Base-by-base conservation (phyloP, 2,329 filamentous ascomycete genomes). In the Ceratocystis colombiana region DNA sequence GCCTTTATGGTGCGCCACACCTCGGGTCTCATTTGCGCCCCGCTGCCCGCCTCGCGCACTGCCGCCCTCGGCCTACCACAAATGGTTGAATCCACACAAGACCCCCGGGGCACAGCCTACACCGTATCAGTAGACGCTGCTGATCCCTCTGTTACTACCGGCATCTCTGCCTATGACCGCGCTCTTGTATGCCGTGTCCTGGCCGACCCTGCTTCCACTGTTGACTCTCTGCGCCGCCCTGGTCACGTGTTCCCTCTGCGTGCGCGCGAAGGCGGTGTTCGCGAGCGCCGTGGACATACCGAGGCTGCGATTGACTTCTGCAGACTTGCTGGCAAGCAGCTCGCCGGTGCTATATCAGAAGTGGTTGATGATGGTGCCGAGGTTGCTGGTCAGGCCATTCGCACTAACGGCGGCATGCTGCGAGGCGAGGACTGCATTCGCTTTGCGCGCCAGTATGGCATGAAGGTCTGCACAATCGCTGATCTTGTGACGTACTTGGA, bases 401-500 rank as follows among this genome's bases (percentile, higher is more conserved):
- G 86, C 70, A 75, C 75, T 10, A 85, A 83, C 22, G 83, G 86
- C n/a, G 90, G 88, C 30, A 99, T 99, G 94, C 87, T 97, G 85
- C 79, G 91, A 71, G 85, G 90, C 69, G 90, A 96, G 78, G 89
- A 84, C 46, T 96, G 92, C 77, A 79, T 99, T 73, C 83, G 80
- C 63, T 99, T 99, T 81, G 94, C 91, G 33, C 85, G 85, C 76
- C 86, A 82, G 76, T 97, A 88, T 86, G 91, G 91, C 3, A 79
- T 99, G 71, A 94, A 88, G 79, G 90, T 96, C 68, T 96, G 92
- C 77, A 97, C 94, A 37, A 97, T 99, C 77, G 91, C 93, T 74
- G 91, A 93, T 76, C 76, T 99, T 77, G 87, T 93, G 33, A 80
- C 79, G 67, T 88, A 95, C 74, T 78, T 96, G 67, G 88, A 94